Evolutionary conservation across 2,329 filamentous ascomycete species (phyloP), one percentile per base, ranked within the genome.

Genomic region (Graphilbum ipis-grandicollis): DNA sequence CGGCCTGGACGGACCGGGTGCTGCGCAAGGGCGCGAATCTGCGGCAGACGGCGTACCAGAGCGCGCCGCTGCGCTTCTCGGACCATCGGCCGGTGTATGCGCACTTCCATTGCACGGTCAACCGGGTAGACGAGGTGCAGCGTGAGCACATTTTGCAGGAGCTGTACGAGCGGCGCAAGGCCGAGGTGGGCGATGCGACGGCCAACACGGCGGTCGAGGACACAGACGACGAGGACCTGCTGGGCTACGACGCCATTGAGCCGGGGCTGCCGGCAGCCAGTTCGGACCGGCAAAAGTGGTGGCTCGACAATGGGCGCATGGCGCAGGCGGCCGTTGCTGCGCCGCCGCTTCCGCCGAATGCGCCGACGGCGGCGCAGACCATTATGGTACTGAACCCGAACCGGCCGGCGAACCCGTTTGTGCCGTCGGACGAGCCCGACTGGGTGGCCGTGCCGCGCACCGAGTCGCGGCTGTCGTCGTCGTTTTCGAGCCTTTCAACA

Each of bases 41-140:
- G 26, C 75, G 76, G 31, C 90, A 96, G 52, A 63, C 80, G 10
- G 69, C 80, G 23, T 98, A 98, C 56, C 72, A 82, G 49, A 78
- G 72, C 37, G 85, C 86, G 4, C 76, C 83, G 22, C 63, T 98
- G 26, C 72, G 69, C 12, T 93, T 96, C 53, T 98, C 90, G 0
- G 90, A 98, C 51, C 90, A 98, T 55, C 72, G 86, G n/a, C 90
- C 90, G 2, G 88, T 98, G 0, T 94, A 83, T 56, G 86, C 84
- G 12, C 74, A 75, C 0, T 98, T 98, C 51, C 71, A 84, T 46
- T 92, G 86, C 55, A 72, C 67, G 1, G 79, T 96, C 36, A 86
- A 66, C 45, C 75, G 90, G 32, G 62, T 96, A 10, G 71, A 98
- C 46, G 82, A 93, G 52, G 58, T 56, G 19, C 60, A 67, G 37